Evolutionary conservation across 1,284 basidiomycete species (phyloP), one percentile per base, ranked within the genome.

Genomic region (Boletus sp.): DNA sequence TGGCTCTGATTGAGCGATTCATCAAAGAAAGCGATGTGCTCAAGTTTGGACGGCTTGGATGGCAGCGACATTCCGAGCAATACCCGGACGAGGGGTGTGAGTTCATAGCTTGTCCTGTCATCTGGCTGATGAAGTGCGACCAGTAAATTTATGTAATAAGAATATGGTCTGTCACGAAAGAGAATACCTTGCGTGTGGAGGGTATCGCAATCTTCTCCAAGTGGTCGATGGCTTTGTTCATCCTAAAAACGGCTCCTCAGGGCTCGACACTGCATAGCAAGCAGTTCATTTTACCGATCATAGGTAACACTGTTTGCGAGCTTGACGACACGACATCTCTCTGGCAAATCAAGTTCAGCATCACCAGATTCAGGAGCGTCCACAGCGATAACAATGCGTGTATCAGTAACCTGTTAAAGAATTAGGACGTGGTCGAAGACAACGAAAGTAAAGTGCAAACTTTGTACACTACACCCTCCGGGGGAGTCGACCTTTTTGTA

Each of bases 261-360:
- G 14, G 41, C 17, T 22, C 10, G 22, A 22, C 2, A 27, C 10
- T 9, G 1, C 10, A 35, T 14, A 17, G 26, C 20, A 30, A 22
- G 5, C n/a, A 23, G 17, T 26, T 23, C 9, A 19, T 46, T 60
- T 38, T 60, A 86, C 89, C 94, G 79, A 60, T 96, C 92, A 62
- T 89, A 94, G 0, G 94, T 96, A 9, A 89, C 83, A 41, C 85
- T 91, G 59, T 96, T 96, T 5, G 91, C 94, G 2, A 96, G 75
- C 65, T 96, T 96, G 44, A 96, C 69, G 51, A 95, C 69, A 13
- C 90, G 74, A 62, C 91, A 88, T 34, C 88, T 73, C 56, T 94
- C 90, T 2, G 93, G 91, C 0, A 95, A 65, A 54, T 92, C 88
- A 6, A 90, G 66, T 32, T 88, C 84, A 44, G 82, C 80, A 30